These are phyloP conservation scores for Synchytrium microbalum DNA, from an alignment of 371 early-diverging fungal genomes.

Conservation along the genomic window DNA sequence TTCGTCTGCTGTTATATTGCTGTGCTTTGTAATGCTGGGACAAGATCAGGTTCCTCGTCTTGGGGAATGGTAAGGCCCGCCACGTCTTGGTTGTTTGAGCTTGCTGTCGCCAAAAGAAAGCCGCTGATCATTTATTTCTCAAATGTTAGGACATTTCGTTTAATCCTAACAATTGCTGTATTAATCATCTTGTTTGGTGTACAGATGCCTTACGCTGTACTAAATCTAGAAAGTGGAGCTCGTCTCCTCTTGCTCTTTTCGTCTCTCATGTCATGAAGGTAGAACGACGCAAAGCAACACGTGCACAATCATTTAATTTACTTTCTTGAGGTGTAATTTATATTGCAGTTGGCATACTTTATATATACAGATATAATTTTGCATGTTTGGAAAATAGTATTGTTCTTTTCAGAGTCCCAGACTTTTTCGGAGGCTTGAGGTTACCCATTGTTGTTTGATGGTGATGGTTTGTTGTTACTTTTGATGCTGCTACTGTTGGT, in stretches of 20 bases:
- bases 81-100: no score
- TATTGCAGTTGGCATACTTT: no score
- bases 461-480: no score
- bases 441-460: no score
- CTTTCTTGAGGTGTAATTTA: no score
- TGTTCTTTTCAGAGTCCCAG: no score
- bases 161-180: not conserved
- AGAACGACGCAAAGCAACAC: no score
- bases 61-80: not conserved
- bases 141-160: not conserved
- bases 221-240: not conserved
- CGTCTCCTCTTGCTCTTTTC: not conserved
- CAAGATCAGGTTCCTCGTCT: not conserved
- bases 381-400: no score
- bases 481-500: no score
- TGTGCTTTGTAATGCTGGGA: not conserved
- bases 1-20: not conserved
- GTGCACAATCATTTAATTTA: no score
- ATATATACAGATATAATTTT: no score
- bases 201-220: not conserved
- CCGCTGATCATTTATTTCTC: not conserved
- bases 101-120: not conserved
- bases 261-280: not conserved
- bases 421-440: no score
- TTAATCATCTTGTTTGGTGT: not conserved